Evolutionary conservation across 2,329 filamentous ascomycete genomes (phyloP).

Genomic region (Xylariaceae sp.): DNA sequence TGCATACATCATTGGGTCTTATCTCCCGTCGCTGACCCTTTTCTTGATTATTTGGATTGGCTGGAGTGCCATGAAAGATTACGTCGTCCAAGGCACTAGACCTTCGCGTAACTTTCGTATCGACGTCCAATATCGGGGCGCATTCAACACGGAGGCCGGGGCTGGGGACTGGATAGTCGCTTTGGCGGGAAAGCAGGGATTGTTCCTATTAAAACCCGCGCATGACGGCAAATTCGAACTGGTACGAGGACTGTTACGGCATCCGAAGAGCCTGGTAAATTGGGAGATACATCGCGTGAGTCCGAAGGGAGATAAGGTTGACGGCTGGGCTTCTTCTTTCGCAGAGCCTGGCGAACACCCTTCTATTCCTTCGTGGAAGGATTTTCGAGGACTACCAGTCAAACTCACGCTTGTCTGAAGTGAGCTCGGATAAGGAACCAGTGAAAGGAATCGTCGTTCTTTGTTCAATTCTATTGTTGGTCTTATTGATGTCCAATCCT

Average conservation of each 20-base stretch:
- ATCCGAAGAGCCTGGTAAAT: background rate
- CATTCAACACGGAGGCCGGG: background rate
- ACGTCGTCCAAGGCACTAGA: background rate
- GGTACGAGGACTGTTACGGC: background rate
- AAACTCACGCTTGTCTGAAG: background rate
- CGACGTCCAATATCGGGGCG: background rate
- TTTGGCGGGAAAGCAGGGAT: background rate
- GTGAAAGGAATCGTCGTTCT: too few species aligned
- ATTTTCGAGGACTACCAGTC: background rate
- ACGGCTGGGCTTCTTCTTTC: background rate
- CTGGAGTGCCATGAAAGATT: background rate
- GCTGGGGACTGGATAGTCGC: slow-evolving; percentile 1
- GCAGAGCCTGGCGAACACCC: background rate
- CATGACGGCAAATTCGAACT: background rate
- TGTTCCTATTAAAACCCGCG: background rate
- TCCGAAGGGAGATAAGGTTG: background rate
- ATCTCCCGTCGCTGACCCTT: background rate
- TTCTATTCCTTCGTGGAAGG: background rate
- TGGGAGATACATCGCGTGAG: background rate
- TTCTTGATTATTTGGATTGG: background rate
- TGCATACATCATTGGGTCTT: background rate
- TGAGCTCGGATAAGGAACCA: too few species aligned
- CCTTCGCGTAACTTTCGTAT: background rate
- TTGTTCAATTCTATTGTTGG: too few species aligned
- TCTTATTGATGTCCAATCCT: too few species aligned